A percentile compares a stretch with the other conserved stretches of the same genome.
Conservation (phyloP, 2,329 filamentous ascomycete species). For the Aspergillus candidus region DNA sequence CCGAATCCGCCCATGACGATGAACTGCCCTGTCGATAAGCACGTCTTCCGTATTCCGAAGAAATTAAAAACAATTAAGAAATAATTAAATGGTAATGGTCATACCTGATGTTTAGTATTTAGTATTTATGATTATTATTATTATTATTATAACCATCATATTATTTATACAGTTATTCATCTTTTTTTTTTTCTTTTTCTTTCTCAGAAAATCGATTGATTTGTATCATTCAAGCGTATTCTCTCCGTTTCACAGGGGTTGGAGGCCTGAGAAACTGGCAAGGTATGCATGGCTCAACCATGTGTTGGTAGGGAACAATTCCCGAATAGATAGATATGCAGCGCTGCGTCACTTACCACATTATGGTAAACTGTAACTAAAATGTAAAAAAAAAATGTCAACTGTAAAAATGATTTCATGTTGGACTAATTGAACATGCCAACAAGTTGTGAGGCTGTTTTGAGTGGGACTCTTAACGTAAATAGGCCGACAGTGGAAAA, state of each 20-base stretch:
- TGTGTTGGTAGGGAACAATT: constrained; percentile 21
- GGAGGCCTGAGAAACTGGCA: constrained; percentile 6
- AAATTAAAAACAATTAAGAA: background rate
- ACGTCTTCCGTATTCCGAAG: constrained; percentile 15
- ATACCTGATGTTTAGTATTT: constrained; percentile 5
- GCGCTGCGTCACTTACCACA: constrained; percentile 18
- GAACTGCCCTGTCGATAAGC: constrained; percentile 17
- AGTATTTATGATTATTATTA: constrained; percentile 3
- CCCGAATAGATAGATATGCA: constrained; percentile 18
- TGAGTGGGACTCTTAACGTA: background rate
- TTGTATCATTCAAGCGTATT: background rate
- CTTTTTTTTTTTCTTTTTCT: constrained; percentile 3
- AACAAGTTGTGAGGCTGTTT: background rate
- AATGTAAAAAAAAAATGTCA: too few species aligned
- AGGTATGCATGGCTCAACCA: constrained; percentile 16
- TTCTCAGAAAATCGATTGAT: background rate
- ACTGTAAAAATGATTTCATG: too few species aligned
- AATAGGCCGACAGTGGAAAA: background rate
- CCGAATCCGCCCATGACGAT: constrained; percentile 8
- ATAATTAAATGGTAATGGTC: constrained; percentile 1
- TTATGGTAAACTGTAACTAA: too few species aligned
- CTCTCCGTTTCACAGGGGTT: background rate
- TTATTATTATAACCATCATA: constrained; percentile 1
- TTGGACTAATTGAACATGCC: background rate
- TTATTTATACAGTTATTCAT: constrained; percentile 1